These are phyloP conservation scores for Aspergillus viridinutans DNA, from an alignment of 2,329 filamentous ascomycete genomes.

Conservation along the genomic window DNA sequence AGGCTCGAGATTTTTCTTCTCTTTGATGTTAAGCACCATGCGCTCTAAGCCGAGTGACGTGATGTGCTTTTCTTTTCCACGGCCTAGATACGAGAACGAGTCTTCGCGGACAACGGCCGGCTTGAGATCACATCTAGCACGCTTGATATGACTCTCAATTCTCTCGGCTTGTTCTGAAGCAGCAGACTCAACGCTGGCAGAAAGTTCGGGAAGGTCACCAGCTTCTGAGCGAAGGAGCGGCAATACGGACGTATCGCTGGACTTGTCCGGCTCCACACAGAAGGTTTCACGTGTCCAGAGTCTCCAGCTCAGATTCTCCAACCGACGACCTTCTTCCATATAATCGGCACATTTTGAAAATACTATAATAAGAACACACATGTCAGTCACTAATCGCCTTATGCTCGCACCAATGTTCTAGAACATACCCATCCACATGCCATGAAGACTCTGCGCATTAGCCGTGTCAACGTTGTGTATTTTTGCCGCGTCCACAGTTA, in stretches of 20 bases:
- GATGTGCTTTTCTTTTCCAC: conserved; percentile 78
- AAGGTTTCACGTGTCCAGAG: conserved; percentile 93
- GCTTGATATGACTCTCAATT: conserved; percentile 56
- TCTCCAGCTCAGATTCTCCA: conserved; percentile 95
- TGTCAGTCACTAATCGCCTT: conserved; percentile 19
- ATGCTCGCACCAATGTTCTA: not conserved
- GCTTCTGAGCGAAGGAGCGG: conserved; percentile 44
- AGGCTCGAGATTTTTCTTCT: conserved; percentile 66
- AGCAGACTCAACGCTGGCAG: conserved; percentile 71
- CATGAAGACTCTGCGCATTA: conserved; percentile 88
- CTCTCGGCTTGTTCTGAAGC: conserved; percentile 58
- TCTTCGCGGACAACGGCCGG: conserved; percentile 49
- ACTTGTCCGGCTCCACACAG: conserved; percentile 65
- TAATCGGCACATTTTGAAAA: conserved; percentile 93
- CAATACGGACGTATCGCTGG: conserved; percentile 50
- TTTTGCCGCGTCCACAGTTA: conserved; percentile 85
- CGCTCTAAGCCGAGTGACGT: conserved; percentile 90
- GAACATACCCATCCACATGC: conserved; percentile 89
- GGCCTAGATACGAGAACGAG: conserved; percentile 60
- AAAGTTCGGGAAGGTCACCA: conserved; percentile 64
- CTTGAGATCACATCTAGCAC: conserved; percentile 59
- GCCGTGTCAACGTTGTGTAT: conserved; percentile 93
- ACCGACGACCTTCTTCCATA: conserved; percentile 82
- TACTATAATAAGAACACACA: conserved; percentile 50
- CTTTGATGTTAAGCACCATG: conserved; percentile 88